Conservation (phyloP, 2,329 filamentous ascomycete species). For the Fusarium tricinctum region DNA sequence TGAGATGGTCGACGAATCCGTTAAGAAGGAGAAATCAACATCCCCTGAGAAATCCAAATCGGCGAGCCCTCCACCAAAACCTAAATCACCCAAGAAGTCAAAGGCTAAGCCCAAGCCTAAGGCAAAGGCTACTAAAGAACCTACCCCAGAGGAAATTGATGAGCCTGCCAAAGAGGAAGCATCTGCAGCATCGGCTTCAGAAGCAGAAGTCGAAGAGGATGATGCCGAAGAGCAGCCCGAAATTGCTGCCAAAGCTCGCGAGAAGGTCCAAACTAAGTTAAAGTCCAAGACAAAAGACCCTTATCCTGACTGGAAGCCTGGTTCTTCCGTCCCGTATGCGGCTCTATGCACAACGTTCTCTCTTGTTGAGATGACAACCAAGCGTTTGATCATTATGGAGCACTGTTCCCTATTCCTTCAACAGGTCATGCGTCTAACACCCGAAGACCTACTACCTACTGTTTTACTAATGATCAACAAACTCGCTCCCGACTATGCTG, state of each 20-base stretch:
- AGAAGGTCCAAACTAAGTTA: slow-evolving; percentile 84
- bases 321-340: slow-evolving; percentile 91
- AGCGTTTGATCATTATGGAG: slow-evolving; percentile 87
- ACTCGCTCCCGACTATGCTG: slow-evolving; percentile 94
- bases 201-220: slow-evolving; percentile 60
- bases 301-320: slow-evolving; percentile 95
- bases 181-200: slow-evolving; percentile 52
- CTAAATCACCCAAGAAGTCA: slow-evolving; percentile 41
- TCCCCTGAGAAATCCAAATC: slow-evolving; percentile 40
- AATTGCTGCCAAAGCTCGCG: slow-evolving; percentile 78
- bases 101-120: slow-evolving; percentile 35
- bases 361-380: slow-evolving; percentile 93
- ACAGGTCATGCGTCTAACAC: slow-evolving; percentile 93
- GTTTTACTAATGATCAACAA: slow-evolving; percentile 98
- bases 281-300: slow-evolving; percentile 78
- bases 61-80: slow-evolving; percentile 44
- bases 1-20: slow-evolving; percentile 55
- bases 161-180: slow-evolving; percentile 51
- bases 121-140: slow-evolving; percentile 28
- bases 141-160: slow-evolving; percentile 26
- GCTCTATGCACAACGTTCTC: slow-evolving; percentile 96
- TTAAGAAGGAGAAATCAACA: slow-evolving; percentile 37
- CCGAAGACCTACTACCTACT: slow-evolving; percentile 87
- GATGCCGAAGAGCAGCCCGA: slow-evolving; percentile 75
- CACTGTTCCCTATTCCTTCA: slow-evolving; percentile 92